Conservation (phyloP, 192 early-diverging fungal species). For the Rhizoclosmatium sp. region DNA sequence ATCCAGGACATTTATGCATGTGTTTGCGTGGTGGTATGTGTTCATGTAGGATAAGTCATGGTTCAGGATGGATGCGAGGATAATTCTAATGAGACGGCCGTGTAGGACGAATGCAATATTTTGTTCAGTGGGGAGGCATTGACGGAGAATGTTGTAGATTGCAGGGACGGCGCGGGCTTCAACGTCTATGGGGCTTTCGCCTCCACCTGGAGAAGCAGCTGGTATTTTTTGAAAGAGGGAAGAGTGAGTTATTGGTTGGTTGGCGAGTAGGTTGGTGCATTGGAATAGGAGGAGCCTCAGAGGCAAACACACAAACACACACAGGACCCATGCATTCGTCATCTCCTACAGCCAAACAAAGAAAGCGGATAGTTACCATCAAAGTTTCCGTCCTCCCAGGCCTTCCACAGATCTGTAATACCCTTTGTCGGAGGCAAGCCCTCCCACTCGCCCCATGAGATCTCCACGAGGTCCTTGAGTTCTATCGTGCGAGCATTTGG, state of each 20-base stretch:
- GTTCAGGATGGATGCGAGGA: conserved; percentile 57
- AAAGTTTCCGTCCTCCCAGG: conserved; percentile 58
- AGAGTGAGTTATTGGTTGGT: too few relatives aligned
- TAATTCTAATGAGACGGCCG: conserved; percentile 61
- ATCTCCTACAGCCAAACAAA: background rate
- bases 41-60: conserved; percentile 52
- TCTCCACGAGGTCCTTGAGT: conserved; percentile 53
- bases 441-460: conserved; percentile 65
- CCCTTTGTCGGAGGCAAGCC: conserved; percentile 36
- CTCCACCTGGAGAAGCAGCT: conserved; percentile 47
- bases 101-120: conserved; percentile 49
- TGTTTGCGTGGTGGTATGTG: conserved; percentile 57
- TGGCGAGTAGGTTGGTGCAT: too few relatives aligned
- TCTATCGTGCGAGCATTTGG: conserved; percentile 39
- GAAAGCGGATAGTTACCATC: conserved; percentile 36
- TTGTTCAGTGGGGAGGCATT: conserved; percentile 10
- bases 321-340: too few relatives aligned
- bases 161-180: conserved; percentile 52
- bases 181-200: conserved; percentile 57
- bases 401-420: conserved; percentile 44
- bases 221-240: background rate
- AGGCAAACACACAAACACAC: background rate
- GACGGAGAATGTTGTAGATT: conserved; percentile 45
- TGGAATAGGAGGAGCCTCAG: too few relatives aligned
- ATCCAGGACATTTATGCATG: conserved; percentile 64